Conservation (phyloP, 306 rosid species). For the Fagus crenata region DNA sequence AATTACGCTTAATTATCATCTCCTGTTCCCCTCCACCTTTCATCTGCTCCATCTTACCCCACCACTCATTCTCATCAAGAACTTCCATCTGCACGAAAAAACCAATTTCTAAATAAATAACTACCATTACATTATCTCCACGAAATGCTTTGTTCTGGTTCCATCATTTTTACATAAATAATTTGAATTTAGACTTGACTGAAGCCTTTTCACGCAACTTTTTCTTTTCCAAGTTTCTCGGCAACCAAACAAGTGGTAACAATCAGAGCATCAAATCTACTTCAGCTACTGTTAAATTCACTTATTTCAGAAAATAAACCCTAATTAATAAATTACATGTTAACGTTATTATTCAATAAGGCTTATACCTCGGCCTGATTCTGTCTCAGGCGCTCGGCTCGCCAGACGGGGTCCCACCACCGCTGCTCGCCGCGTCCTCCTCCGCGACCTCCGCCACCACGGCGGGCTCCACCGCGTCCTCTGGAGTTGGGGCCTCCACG, state of each 20-base stretch:
- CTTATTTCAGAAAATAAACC: neutral
- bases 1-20: conserved; percentile 67
- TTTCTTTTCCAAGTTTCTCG: neutral
- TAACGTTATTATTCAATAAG: neutral
- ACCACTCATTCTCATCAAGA: conserved; percentile 77
- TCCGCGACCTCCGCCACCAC: conserved; percentile 54
- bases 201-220: no score
- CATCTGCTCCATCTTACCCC: conserved; percentile 78
- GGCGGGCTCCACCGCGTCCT: conserved; percentile 49
- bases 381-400: conserved; percentile 84
- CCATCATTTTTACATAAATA: no score
- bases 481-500: conserved; percentile 51
- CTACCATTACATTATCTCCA: no score
- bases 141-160: no score
- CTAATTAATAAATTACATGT: neutral
- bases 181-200: no score
- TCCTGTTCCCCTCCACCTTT: conserved; percentile 72
- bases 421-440: conserved; percentile 83
- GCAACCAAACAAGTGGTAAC: neutral
- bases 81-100: conserved; percentile 64
- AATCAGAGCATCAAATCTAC: neutral
- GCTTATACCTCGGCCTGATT: conserved; percentile 61
- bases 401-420: conserved; percentile 99
- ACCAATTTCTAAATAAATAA: neutral
- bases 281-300: neutral